These are phyloP conservation scores for Colletotrichum caudatum DNA, from an alignment of 2,329 filamentous ascomycete species.

Conservation along the genomic window DNA sequence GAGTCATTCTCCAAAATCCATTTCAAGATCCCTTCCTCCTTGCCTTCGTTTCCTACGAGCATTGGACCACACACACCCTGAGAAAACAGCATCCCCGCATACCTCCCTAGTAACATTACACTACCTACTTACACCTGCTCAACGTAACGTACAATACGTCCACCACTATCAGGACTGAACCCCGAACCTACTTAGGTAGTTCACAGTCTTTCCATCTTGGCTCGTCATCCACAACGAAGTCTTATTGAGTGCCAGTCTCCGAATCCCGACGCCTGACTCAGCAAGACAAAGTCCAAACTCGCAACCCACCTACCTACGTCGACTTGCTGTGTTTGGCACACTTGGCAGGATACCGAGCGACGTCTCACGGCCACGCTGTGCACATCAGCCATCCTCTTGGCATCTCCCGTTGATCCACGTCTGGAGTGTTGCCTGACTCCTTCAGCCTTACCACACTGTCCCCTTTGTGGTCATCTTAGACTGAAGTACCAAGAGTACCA, in stretches of 20 bases:
- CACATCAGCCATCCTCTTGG: slow-evolving; percentile 5
- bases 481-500: neutral
- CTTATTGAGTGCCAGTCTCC: slow-evolving; percentile 26
- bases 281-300: slow-evolving; percentile 13
- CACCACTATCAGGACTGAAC: slow-evolving; percentile 14
- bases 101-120: slow-evolving; percentile 3
- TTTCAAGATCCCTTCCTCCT: neutral
- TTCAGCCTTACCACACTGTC: slow-evolving; percentile 6
- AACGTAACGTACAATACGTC: slow-evolving; percentile 11
- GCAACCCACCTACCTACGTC: neutral
- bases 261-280: slow-evolving; percentile 30
- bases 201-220: slow-evolving; percentile 14
- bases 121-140: neutral
- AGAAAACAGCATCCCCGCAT: slow-evolving; percentile 28
- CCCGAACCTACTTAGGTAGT: slow-evolving; percentile 2
- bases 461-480: neutral
- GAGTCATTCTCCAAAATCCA: neutral
- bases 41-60: neutral
- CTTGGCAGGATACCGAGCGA: neutral
- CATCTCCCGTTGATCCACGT: neutral
- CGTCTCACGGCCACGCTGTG: slow-evolving; percentile 23
- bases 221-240: slow-evolving; percentile 33
- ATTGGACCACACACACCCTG: slow-evolving; percentile 1
- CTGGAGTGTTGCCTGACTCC: neutral
- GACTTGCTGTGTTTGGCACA: slow-evolving; percentile 1